These are phyloP conservation scores for Lepiota venenata DNA, from an alignment of 768 basidiomycete genomes.

Conservation along the genomic window DNA sequence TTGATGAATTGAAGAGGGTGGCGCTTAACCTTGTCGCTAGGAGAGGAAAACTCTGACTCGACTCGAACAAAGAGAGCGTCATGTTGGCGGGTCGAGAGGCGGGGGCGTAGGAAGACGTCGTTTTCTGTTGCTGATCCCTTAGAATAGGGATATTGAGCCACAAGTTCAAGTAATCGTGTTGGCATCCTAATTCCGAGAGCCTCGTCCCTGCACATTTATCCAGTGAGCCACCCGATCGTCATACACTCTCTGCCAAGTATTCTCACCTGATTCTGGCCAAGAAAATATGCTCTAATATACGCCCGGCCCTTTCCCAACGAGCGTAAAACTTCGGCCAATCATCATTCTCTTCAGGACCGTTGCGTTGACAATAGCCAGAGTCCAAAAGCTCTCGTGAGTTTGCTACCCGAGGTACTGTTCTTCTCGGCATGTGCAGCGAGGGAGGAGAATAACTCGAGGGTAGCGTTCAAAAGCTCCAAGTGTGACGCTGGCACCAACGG, in stretches of 20 bases:
- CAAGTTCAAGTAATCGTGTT: constrained; percentile 65
- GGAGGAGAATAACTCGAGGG: constrained; percentile 62
- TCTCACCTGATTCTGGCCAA: constrained; percentile 66
- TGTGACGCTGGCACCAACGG: constrained; percentile 61
- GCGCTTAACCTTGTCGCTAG: constrained; percentile 34
- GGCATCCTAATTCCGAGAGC: constrained; percentile 55
- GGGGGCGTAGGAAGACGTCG: constrained; percentile 54
- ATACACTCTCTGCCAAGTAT: background rate
- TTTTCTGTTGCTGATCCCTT: constrained; percentile 30
- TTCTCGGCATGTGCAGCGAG: constrained; percentile 70
- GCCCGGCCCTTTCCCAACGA: constrained; percentile 71
- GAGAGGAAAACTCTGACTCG: constrained; percentile 47
- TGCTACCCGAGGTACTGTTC: constrained; percentile 76
- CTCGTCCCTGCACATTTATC: constrained; percentile 48
- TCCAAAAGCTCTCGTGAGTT: constrained; percentile 68
- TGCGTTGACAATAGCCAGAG: constrained; percentile 63
- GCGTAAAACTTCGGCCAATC: constrained; percentile 66
- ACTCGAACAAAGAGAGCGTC: constrained; percentile 68
- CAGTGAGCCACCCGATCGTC: background rate
- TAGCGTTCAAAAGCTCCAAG: constrained; percentile 51
- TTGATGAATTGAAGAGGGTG: constrained; percentile 55
- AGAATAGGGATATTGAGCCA: constrained; percentile 65
- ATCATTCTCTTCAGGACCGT: constrained; percentile 44
- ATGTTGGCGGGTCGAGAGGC: constrained; percentile 61
- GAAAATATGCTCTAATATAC: constrained; percentile 76